These are phyloP conservation scores for Naegleria lovaniensis DNA, from an alignment of 208 protist genomes.

Conservation along the genomic window DNA sequence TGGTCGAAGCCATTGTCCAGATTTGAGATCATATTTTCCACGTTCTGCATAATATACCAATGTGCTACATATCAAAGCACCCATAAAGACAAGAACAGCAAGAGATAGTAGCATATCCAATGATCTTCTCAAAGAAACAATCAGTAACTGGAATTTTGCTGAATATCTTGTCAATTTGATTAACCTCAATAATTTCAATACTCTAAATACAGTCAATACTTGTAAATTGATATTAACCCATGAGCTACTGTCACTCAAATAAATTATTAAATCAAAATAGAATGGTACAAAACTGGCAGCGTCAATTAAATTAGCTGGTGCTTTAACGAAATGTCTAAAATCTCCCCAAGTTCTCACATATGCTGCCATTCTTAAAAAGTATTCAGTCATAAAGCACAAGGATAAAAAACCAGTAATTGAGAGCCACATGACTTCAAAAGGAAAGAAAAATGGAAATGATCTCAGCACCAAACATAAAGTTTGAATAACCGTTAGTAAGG, in stretches of 20 bases:
- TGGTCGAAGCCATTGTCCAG: not conserved
- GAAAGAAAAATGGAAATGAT: not conserved
- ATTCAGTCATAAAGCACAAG: not conserved
- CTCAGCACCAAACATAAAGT: not conserved
- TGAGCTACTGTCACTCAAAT: not conserved
- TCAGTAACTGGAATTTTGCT: not conserved
- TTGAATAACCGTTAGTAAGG: not conserved
- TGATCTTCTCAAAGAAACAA: not conserved
- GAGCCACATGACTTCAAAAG: not conserved
- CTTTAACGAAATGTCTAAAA: not conserved
- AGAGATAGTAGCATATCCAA: not conserved
- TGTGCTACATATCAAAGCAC: slow-evolving; percentile 19
- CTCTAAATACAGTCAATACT: not conserved
- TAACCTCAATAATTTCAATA: not conserved
- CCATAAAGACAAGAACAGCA: not conserved
- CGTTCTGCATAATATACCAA: slow-evolving; percentile 37
- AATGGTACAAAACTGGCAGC: not conserved
- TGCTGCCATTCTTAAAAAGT: not conserved
- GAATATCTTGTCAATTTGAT: not conserved
- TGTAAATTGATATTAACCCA: not conserved
- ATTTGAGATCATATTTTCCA: slow-evolving; percentile 9
- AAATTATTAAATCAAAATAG: not conserved
- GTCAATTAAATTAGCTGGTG: not conserved
- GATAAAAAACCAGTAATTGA: not conserved
- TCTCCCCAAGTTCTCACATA: not conserved